Evolutionary conservation across 2,329 filamentous ascomycete species (phyloP).

Genomic region (Dothistroma pini): DNA sequence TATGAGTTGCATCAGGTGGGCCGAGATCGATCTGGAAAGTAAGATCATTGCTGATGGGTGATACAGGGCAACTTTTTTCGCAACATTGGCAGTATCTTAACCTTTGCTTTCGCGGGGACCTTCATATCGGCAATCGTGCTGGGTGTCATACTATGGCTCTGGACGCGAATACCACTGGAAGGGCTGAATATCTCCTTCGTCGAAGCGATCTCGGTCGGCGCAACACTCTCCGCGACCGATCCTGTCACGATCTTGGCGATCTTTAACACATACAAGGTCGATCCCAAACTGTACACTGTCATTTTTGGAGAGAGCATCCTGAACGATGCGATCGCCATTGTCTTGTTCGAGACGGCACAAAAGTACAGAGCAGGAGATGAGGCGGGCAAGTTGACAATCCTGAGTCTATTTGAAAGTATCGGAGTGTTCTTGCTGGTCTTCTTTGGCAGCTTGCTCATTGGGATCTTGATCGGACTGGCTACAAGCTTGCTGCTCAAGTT

Average conservation of each 20-base stretch:
- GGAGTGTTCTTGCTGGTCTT: slow-evolving; percentile 95
- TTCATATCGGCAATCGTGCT: slow-evolving; percentile 97
- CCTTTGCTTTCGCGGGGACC: slow-evolving; percentile 94
- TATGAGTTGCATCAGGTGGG: slow-evolving; percentile 87
- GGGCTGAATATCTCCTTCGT: slow-evolving; percentile 84
- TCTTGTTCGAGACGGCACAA: slow-evolving; percentile 96
- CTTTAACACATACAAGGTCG: slow-evolving; percentile 99
- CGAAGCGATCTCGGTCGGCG: slow-evolving; percentile 93
- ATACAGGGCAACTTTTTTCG: slow-evolving; percentile 87
- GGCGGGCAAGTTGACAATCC: slow-evolving; percentile 66
- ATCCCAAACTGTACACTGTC: slow-evolving; percentile 96
- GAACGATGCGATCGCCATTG: slow-evolving; percentile 97
- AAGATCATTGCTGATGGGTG: not conserved
- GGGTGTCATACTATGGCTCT: slow-evolving; percentile 81
- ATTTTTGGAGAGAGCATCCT: slow-evolving; percentile 98
- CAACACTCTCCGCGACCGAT: slow-evolving; percentile 93
- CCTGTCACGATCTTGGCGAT: slow-evolving; percentile 97
- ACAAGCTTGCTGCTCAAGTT: slow-evolving; percentile 91
- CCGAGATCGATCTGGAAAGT: not conserved
- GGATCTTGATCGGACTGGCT: slow-evolving; percentile 77
- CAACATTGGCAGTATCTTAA: slow-evolving; percentile 94
- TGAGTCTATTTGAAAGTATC: slow-evolving; percentile 85
- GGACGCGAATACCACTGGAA: slow-evolving; percentile 81
- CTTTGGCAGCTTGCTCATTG: slow-evolving; percentile 89
- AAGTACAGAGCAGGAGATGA: slow-evolving; percentile 76